These are phyloP conservation scores for Krasilnikovozyma curviuscula DNA, from an alignment of 768 basidiomycete species.

Conservation along the genomic window DNA sequence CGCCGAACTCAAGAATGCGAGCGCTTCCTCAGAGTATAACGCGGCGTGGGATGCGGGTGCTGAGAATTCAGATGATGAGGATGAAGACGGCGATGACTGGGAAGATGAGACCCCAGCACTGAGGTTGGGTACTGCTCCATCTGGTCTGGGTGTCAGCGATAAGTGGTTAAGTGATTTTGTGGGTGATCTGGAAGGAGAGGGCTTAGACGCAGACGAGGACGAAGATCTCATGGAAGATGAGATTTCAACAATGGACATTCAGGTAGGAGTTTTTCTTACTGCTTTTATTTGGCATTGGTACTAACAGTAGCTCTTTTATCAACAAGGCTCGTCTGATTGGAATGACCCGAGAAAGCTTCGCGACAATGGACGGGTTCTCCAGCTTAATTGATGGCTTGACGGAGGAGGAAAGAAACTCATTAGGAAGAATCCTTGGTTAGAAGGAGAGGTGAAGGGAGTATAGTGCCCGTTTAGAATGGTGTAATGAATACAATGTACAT, in stretches of 20 bases:
- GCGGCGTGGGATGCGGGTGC: conserved; percentile 49
- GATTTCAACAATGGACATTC: conserved; percentile 67
- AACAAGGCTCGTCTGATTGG: too few species aligned
- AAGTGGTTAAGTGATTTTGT: conserved; percentile 54
- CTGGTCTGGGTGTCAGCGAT: conserved; percentile 26
- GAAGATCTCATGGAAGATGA: conserved; percentile 77
- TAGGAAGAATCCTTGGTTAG: too few species aligned
- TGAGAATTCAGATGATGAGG: conserved; percentile 26
- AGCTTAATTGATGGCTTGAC: too few species aligned
- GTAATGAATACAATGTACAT: too few species aligned
- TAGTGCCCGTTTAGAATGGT: too few species aligned
- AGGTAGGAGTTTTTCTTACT: too few species aligned
- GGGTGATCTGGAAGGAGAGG: conserved; percentile 51
- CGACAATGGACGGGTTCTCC: too few species aligned
- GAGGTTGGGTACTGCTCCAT: conserved; percentile 34
- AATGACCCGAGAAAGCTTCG: too few species aligned
- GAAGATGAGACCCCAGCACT: conserved; percentile 57
- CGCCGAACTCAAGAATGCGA: conserved; percentile 49
- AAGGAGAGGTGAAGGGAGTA: too few species aligned
- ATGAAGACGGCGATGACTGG: conserved; percentile 38
- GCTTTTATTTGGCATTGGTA: too few species aligned
- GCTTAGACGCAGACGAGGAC: conserved; percentile 57
- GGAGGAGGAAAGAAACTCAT: too few species aligned
- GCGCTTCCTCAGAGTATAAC: conserved; percentile 3
- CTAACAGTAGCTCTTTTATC: too few species aligned